Percentiles rank a stretch among this genome's conserved stretches.
Evolutionary conservation across 164 flowering plant species (phyloP).

Genomic region (Liquidambar formosana): DNA sequence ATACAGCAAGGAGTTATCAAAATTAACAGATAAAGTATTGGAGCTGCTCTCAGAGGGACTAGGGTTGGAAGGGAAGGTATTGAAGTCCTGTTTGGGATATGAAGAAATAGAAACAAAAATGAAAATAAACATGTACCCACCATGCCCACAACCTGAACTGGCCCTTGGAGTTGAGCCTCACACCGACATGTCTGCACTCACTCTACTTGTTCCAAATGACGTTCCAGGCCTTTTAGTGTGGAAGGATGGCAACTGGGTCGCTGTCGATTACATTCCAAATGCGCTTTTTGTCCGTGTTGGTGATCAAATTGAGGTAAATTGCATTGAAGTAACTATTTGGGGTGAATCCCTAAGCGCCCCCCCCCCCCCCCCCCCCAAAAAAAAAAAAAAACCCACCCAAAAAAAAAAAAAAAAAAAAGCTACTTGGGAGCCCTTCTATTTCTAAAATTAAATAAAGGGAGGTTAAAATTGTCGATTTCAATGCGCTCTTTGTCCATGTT

Average conservation of each 20-base stretch:
- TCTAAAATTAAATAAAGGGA: no score
- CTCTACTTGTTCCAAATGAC: slow-evolving; percentile 45
- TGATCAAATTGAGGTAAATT: slow-evolving; percentile 51
- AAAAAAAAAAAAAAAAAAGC: no score
- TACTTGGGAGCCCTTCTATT: no score
- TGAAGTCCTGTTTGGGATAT: slow-evolving; percentile 32
- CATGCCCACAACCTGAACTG: slow-evolving; percentile 62
- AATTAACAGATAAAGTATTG: slow-evolving; percentile 30
- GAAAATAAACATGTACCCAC: slow-evolving; percentile 59
- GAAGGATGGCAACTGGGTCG: slow-evolving; percentile 50
- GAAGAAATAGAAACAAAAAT: slow-evolving; percentile 41
- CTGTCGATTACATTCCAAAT: slow-evolving; percentile 33
- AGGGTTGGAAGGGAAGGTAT: slow-evolving; percentile 34
- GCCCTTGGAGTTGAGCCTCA: slow-evolving; percentile 57
- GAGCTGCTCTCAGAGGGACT: slow-evolving; percentile 43
- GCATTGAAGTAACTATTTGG: no score
- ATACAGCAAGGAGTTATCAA: slow-evolving; percentile 34
- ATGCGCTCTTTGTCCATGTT: no score
- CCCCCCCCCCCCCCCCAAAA: no score
- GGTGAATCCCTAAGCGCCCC: no score
- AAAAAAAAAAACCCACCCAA: no score
- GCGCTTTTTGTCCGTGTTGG: slow-evolving; percentile 48
- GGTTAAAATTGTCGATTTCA: no score
- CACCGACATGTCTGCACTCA: slow-evolving; percentile 54
- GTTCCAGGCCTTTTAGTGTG: slow-evolving; percentile 52